These are phyloP conservation scores for Setomelanomma holmii DNA, from an alignment of 2,329 filamentous ascomycete genomes.

Conservation along the genomic window DNA sequence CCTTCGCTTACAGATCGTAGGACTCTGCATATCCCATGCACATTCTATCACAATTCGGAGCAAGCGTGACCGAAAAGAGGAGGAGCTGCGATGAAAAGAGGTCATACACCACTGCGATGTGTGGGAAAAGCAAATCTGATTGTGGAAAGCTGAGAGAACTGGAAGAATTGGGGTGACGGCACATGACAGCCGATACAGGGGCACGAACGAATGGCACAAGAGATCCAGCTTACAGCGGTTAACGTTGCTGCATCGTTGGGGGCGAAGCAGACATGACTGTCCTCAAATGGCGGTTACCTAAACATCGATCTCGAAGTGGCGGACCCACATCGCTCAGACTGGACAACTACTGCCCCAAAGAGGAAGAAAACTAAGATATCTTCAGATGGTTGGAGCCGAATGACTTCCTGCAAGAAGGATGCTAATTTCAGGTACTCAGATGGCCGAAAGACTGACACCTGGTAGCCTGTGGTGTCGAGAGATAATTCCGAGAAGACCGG, in stretches of 20 bases:
- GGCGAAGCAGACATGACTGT: not conserved
- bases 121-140: not conserved
- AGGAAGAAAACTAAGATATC: not conserved
- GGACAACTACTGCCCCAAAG: not conserved
- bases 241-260: not conserved
- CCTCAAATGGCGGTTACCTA: not conserved
- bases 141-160: not conserved
- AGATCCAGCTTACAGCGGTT: not conserved
- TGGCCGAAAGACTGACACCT: not conserved
- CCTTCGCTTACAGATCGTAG: not conserved
- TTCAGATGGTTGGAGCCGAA: not conserved
- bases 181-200: not conserved
- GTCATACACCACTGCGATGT: not conserved
- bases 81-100: not conserved
- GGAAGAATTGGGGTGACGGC: not conserved
- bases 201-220: not conserved
- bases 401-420: not conserved
- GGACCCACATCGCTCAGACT: not conserved
- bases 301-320: not conserved
- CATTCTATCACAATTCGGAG: not conserved
- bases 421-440: not conserved
- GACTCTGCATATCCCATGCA: not conserved
- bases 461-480: not conserved
- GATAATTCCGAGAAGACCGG: not conserved
- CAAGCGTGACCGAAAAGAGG: not conserved